These are phyloP conservation scores for Polytrichum commune DNA, from an alignment of 225 moss, liverwort and hornwort species.

Conservation along the genomic window DNA sequence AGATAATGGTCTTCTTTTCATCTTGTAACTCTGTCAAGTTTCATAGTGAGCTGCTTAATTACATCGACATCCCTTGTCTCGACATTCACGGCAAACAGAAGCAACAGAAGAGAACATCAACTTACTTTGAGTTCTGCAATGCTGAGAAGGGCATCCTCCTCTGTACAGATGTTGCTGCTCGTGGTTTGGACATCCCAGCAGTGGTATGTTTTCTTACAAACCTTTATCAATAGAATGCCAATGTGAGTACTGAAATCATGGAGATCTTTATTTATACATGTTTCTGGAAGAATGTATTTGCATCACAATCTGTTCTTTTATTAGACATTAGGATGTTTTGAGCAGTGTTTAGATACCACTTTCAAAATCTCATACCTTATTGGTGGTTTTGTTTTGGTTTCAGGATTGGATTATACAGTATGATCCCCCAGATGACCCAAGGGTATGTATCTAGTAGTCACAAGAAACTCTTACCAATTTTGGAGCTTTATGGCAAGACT, in stretches of 20 bases:
- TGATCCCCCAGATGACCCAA: conserved; percentile 96
- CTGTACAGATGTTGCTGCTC: conserved; percentile 96
- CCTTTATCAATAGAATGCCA: not conserved
- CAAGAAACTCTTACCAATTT: too few relatives aligned
- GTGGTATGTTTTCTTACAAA: conserved; percentile 45
- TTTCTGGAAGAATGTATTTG: too few relatives aligned
- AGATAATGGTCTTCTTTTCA: conserved; percentile 99
- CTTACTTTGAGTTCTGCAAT: conserved; percentile 98
- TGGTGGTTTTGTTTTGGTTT: conserved; percentile 11
- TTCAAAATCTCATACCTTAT: too few relatives aligned
- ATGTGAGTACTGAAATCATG: too few relatives aligned
- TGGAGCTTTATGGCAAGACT: too few relatives aligned
- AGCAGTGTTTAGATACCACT: too few relatives aligned
- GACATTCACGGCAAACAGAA: conserved; percentile 99
- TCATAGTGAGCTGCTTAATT: conserved; percentile 84
- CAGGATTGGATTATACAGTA: conserved; percentile 98
- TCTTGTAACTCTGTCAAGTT: conserved; percentile 95
- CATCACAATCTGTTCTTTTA: too few relatives aligned
- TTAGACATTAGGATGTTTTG: too few relatives aligned
- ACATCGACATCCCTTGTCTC: conserved; percentile 92
- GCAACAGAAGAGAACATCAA: conserved; percentile 96
- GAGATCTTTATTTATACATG: too few relatives aligned
- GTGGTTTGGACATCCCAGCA: conserved; percentile 95
- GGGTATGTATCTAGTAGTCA: conserved; percentile 25
- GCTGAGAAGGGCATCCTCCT: conserved; percentile 97